A percentile compares a stretch with the other conserved stretches of the same genome.
These are phyloP conservation scores for Nicotiana benthamiana DNA, from an alignment of 257 asterid genomes.

Conservation along the genomic window DNA sequence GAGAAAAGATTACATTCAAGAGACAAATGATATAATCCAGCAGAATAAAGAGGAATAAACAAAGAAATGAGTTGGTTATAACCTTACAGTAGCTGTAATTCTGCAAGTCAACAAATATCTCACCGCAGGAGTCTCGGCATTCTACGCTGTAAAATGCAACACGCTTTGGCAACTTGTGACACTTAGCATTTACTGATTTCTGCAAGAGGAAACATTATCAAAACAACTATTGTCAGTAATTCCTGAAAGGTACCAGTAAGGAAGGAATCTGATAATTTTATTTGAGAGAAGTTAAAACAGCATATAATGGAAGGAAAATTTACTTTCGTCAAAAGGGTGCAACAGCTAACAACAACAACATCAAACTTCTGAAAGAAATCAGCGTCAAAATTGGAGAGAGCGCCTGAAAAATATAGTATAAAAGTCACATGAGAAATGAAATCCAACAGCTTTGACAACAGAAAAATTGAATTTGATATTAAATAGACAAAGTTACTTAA, in stretches of 20 bases:
- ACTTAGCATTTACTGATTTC: constrained; percentile 78
- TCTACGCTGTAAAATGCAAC: constrained; percentile 82
- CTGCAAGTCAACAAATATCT: constrained; percentile 94
- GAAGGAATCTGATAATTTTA: neutral
- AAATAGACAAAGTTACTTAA: neutral
- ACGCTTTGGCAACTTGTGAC: constrained; percentile 72
- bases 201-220: constrained; percentile 25
- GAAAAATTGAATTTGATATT: neutral
- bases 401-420: constrained; percentile 20
- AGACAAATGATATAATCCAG: neutral
- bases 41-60: neutral
- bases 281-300: neutral
- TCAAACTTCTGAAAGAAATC: constrained; percentile 35
- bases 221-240: neutral
- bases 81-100: constrained; percentile 76
- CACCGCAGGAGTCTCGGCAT: constrained; percentile 93
- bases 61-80: neutral
- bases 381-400: constrained; percentile 29
- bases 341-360: constrained; percentile 31
- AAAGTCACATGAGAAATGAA: neutral
- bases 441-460: neutral
- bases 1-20: neutral
- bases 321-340: constrained; percentile 32
- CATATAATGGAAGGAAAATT: neutral
- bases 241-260: neutral